A percentile compares a stretch with the other conserved stretches of the same genome.
These are phyloP conservation scores for Simmondsia chinensis DNA, from an alignment of 148 eudicot genomes.

Conservation along the genomic window DNA sequence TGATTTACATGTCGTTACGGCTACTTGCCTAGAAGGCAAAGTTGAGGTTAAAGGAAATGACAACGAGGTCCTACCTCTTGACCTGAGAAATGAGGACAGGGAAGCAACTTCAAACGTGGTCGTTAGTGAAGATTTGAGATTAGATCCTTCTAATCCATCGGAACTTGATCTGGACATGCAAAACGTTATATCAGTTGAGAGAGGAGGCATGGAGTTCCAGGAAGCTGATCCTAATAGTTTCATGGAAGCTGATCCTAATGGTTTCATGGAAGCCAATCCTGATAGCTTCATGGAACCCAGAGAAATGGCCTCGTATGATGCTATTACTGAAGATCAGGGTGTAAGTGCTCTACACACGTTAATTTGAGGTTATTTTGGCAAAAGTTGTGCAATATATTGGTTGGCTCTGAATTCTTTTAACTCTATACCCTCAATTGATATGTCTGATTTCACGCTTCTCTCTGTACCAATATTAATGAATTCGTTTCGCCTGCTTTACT, in stretches of 20 bases:
- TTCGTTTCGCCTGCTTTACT: too few relatives aligned
- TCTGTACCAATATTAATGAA: too few relatives aligned
- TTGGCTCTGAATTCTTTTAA: too few relatives aligned
- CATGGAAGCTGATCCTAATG: slow-evolving; percentile 15
- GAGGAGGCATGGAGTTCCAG: slow-evolving; percentile 15
- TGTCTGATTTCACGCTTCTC: too few relatives aligned
- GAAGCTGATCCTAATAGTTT: slow-evolving; percentile 17
- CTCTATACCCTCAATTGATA: too few relatives aligned
- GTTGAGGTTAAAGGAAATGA: slow-evolving; percentile 16
- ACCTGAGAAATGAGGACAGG: slow-evolving; percentile 19
- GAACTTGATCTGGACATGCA: slow-evolving; percentile 21
- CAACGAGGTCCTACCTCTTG: slow-evolving; percentile 21
- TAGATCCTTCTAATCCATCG: slow-evolving; percentile 16
- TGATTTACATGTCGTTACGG: slow-evolving; percentile 8
- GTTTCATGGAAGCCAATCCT: slow-evolving; percentile 3
- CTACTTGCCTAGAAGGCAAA: slow-evolving; percentile 9
- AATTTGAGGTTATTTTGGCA: too few relatives aligned
- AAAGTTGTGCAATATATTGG: too few relatives aligned
- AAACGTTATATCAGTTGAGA: slow-evolving; percentile 19
- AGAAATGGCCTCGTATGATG: slow-evolving; percentile 12
- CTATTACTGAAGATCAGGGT: slow-evolving; percentile 14
- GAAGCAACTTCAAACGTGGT: slow-evolving; percentile 5
- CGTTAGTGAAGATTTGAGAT: slow-evolving; percentile 14
- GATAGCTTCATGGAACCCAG: slow-evolving; percentile 1
- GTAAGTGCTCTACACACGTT: slow-evolving; percentile 32